Evolutionary conservation across 2,329 filamentous ascomycete species (phyloP).

Genomic region (Leptographium lundbergii): DNA sequence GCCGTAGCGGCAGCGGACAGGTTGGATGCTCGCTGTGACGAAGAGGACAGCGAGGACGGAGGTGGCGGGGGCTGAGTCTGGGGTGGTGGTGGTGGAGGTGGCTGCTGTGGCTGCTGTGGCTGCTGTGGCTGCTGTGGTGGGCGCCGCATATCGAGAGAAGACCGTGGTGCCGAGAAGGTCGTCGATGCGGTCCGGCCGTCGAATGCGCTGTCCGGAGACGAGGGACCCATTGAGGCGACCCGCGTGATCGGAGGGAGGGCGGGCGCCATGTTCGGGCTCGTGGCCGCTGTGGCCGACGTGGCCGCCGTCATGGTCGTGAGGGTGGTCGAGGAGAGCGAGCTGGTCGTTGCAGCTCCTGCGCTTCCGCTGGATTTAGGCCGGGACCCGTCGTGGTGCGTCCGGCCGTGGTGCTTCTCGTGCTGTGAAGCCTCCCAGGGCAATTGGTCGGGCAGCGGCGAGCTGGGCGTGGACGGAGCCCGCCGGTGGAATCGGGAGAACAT

Average conservation of each 20-base stretch:
- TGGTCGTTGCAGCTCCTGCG: not conserved
- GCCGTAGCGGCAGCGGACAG: conserved; percentile 18
- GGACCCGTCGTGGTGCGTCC: not conserved
- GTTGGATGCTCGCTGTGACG: conserved; percentile 22
- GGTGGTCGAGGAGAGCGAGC: not conserved
- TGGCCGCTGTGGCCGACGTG: conserved; percentile 12
- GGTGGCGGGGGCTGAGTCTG: not conserved
- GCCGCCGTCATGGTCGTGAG: not conserved
- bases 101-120: not conserved
- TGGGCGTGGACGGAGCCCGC: conserved; percentile 40
- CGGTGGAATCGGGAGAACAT: conserved; percentile 42
- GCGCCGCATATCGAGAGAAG: conserved; percentile 4
- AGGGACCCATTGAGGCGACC: conserved; percentile 16
- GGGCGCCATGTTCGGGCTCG: conserved; percentile 27
- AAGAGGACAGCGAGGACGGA: not conserved
- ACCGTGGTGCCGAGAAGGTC: not conserved
- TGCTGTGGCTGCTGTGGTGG: not conserved
- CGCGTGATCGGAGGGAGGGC: conserved; percentile 37
- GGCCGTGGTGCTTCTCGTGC: conserved; percentile 24
- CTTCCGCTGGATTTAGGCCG: conserved; percentile 7
- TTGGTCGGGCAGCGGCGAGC: conserved; percentile 38
- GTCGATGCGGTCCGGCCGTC: not conserved
- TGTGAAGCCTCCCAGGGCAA: conserved; percentile 25
- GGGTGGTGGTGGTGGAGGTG: not conserved
- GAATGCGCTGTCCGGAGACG: not conserved